These are phyloP conservation scores for Botrytis fabae DNA, from an alignment of 2,329 filamentous ascomycete species.

Conservation along the genomic window DNA sequence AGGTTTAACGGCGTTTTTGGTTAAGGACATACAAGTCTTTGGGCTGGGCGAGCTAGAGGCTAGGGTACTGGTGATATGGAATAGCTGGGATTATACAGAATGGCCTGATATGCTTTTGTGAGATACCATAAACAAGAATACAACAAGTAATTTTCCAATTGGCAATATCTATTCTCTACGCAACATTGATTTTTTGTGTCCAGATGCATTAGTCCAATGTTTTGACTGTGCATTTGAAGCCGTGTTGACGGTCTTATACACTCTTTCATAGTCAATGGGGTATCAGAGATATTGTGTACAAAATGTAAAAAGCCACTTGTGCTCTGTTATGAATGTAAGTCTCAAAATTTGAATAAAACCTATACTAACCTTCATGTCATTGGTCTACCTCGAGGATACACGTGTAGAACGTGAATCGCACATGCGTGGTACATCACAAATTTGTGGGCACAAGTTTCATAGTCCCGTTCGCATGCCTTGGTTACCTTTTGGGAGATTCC, in stretches of 20 bases:
- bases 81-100: slow-evolving; percentile 15
- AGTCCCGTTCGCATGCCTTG: background rate
- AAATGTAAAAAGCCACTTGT: background rate
- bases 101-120: slow-evolving; percentile 15
- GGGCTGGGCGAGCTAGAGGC: background rate
- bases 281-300: background rate
- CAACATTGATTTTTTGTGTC: background rate
- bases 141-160: slow-evolving; percentile 2
- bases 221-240: background rate
- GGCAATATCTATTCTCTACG: background rate
- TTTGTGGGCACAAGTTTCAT: background rate
- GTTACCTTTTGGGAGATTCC: background rate
- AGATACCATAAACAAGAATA: slow-evolving; percentile 20
- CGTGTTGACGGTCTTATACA: background rate
- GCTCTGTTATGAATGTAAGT: background rate
- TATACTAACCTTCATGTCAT: background rate
- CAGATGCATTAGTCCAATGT: background rate
- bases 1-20: slow-evolving; percentile 16
- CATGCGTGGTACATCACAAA: background rate
- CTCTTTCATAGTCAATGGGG: background rate
- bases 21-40: slow-evolving; percentile 1
- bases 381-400: background rate
- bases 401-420: background rate
- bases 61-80: background rate
- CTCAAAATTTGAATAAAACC: too few species aligned